phyloP scores from a whole-genome alignment of 257 asterid species.

The Solanum verrucosum region DNA sequence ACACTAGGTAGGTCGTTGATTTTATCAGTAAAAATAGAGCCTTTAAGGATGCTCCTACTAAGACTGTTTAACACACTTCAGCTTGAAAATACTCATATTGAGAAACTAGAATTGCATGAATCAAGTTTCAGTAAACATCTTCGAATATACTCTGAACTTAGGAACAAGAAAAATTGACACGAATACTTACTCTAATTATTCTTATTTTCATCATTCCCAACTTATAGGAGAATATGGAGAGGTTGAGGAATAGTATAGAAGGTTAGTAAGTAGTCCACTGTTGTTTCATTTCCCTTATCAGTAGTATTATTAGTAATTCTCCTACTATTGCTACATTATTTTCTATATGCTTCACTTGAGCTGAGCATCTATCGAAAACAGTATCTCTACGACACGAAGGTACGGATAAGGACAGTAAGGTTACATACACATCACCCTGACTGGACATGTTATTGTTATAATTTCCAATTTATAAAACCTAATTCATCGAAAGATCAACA shows the following conservation, averaged over 20 bases:
- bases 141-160: background rate
- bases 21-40: background rate
- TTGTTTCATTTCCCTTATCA: background rate
- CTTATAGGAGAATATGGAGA: background rate
- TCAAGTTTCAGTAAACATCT: background rate
- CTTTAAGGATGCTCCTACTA: background rate
- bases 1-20: background rate
- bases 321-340: background rate
- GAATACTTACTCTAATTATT: background rate
- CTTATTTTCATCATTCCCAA: background rate
- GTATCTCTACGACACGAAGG: background rate
- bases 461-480: background rate
- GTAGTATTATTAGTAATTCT: background rate
- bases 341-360: background rate
- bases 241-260: background rate
- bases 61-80: background rate
- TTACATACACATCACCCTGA: background rate
- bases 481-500: background rate
- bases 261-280: background rate
- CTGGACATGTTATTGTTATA: background rate
- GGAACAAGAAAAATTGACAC: background rate
- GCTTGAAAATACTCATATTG: background rate
- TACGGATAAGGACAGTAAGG: background rate
- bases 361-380: background rate
- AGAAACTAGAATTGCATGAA: background rate